These are phyloP conservation scores for Aspergillus arachidicola DNA, from an alignment of 2,329 filamentous ascomycete species.

Conservation along the genomic window DNA sequence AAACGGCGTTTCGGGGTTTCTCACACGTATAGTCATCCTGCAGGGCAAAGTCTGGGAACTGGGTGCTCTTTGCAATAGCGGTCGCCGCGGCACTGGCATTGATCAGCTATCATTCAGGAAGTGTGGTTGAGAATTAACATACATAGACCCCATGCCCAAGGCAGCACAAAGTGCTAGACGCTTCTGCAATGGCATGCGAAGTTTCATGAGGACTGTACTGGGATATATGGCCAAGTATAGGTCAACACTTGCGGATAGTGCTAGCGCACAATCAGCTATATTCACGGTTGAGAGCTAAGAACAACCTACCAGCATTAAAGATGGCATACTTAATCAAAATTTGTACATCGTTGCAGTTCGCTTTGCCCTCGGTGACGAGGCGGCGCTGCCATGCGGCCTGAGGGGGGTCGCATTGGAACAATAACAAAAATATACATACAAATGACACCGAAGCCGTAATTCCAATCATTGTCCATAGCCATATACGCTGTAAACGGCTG, in stretches of 20 bases:
- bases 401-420: slow-evolving; percentile 47
- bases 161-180: slow-evolving; percentile 32
- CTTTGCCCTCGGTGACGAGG: slow-evolving; percentile 30
- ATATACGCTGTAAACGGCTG: slow-evolving; percentile 15
- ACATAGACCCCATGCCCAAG: slow-evolving; percentile 36
- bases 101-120: background rate
- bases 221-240: slow-evolving; percentile 39
- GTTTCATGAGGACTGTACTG: slow-evolving; percentile 31
- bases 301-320: slow-evolving; percentile 41
- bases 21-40: slow-evolving; percentile 34
- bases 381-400: slow-evolving; percentile 42
- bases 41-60: slow-evolving; percentile 29
- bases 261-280: slow-evolving; percentile 13
- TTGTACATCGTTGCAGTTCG: slow-evolving; percentile 38
- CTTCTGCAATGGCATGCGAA: slow-evolving; percentile 35
- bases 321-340: slow-evolving; percentile 46
- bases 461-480: slow-evolving; percentile 32
- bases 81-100: slow-evolving; percentile 33
- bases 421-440: slow-evolving; percentile 44
- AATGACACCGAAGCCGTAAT: slow-evolving; percentile 35
- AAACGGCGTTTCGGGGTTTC: background rate
- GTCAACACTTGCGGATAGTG: slow-evolving; percentile 35
- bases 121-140: slow-evolving; percentile 5
- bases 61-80: slow-evolving; percentile 37
- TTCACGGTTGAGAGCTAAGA: background rate